These are phyloP conservation scores for Melaleuca quinquenervia DNA, from an alignment of 345 rosid species.

Conservation along the genomic window DNA sequence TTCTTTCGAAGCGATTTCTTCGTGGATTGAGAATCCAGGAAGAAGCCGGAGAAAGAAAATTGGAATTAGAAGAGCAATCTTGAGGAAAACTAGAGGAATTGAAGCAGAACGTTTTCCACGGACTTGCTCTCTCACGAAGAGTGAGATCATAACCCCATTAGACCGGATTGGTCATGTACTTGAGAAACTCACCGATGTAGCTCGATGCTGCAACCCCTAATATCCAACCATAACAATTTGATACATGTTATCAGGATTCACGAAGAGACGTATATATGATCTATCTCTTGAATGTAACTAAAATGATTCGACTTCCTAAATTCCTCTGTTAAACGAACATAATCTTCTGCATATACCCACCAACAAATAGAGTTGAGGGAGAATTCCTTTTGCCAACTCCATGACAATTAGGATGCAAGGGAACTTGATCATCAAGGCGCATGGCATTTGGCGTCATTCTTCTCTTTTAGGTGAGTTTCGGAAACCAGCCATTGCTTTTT, in stretches of 20 bases:
- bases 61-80: background rate
- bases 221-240: background rate
- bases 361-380: background rate
- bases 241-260: background rate
- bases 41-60: background rate
- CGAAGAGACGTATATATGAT: background rate
- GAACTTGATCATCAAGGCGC: background rate
- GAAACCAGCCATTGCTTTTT: background rate
- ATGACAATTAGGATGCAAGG: background rate
- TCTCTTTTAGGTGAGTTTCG: background rate
- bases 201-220: background rate
- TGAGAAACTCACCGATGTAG: accelerated
- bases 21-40: background rate
- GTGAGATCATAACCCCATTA: background rate
- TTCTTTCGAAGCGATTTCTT: background rate
- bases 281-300: background rate
- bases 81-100: background rate
- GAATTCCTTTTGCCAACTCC: background rate
- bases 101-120: background rate
- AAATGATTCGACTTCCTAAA: too few species aligned
- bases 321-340: background rate
- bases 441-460: background rate
- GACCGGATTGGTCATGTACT: accelerated
- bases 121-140: background rate
- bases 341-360: background rate